Base-by-base conservation (phyloP, 345 rosid species). In the Populus nigra region DNA sequence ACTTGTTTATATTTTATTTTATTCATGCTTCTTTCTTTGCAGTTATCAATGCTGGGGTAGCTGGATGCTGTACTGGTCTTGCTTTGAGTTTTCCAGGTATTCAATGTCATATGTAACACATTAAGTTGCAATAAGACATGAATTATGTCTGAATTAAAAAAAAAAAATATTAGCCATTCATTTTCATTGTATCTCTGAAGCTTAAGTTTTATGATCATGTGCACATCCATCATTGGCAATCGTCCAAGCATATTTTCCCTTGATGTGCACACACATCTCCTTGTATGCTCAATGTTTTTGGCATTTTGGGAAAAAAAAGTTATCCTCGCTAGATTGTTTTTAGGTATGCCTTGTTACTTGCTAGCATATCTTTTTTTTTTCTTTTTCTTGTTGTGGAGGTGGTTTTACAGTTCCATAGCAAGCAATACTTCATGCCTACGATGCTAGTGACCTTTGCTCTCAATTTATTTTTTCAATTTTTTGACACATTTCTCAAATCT, bases 51-150 rank as follows among this genome's bases (percentile, higher is more conserved):
- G 91, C 94, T 39, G 97, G 96, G 78, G 86, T 96, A 67, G 99
- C 96, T 73, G 97, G 98, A 72, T 94, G 97, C 78, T 94, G 95
- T 82, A 91, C 98, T 77, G 95, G 97, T 49, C 88, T 91, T 70
- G 97, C 94, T 81, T 84, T 92, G 78, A 92, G 98, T 86, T 89
- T 87, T 80, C 98, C 97, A 5, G 97, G 97, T 94, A 62, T 18
- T 23, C 27, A 67, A 18, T 59, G 27, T 62, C 23, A n/a, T 69
- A 8, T 18, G 15, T 25, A 29, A 11, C 38, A 5, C 18, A 6
- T 12, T 43, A 68, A 39, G 9, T 68, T 13, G 2, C 63, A 18
- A 66, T n/a, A 11, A 10, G 47, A 75, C 29, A 20, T 15, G 18
- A 6, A 22, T 20, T 20, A 11, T 3, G 33, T 33, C 2, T 23